Percentiles rank a stretch among this genome's conserved stretches.
These are phyloP conservation scores for Claviceps fusiformis DNA, from an alignment of 2,329 filamentous ascomycete genomes.

Conservation along the genomic window DNA sequence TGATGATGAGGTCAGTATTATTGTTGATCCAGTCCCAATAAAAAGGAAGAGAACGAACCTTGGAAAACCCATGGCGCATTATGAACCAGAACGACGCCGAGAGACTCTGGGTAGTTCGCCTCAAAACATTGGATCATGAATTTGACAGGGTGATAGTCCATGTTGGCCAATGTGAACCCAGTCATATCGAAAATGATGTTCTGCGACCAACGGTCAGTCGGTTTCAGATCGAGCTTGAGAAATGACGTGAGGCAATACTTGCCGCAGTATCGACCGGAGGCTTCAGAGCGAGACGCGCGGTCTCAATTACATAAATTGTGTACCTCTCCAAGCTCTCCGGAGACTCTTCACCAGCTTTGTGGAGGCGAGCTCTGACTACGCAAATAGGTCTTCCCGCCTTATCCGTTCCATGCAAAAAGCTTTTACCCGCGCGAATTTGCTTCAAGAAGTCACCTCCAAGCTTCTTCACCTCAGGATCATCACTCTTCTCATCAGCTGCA, in stretches of 20 bases:
- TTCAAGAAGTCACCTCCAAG: slow-evolving; percentile 62
- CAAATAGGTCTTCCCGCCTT: slow-evolving; percentile 77
- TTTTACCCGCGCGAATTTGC: slow-evolving; percentile 84
- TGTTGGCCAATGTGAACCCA: slow-evolving; percentile 83
- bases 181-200: slow-evolving; percentile 95
- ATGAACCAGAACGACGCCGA: slow-evolving; percentile 84
- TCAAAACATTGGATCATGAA: slow-evolving; percentile 99
- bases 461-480: slow-evolving; percentile 50
- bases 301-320: slow-evolving; percentile 91
- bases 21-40: neutral
- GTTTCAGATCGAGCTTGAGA: too few species aligned
- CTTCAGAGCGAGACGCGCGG: slow-evolving; percentile 67
- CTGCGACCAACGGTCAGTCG: slow-evolving; percentile 26
- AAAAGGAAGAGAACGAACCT: slow-evolving; percentile 35
- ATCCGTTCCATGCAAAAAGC: slow-evolving; percentile 78
- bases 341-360: slow-evolving; percentile 69
- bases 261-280: slow-evolving; percentile 84
- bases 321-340: slow-evolving; percentile 74
- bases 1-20: slow-evolving; percentile 4
- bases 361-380: slow-evolving; percentile 68
- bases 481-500: slow-evolving; percentile 41
- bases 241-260: slow-evolving; percentile 27
- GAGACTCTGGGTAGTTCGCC: slow-evolving; percentile 90
- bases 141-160: slow-evolving; percentile 95
- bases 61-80: slow-evolving; percentile 97